These are phyloP conservation scores for Hydnomerulius pinastri DNA, from an alignment of 768 basidiomycete genomes.

Conservation along the genomic window DNA sequence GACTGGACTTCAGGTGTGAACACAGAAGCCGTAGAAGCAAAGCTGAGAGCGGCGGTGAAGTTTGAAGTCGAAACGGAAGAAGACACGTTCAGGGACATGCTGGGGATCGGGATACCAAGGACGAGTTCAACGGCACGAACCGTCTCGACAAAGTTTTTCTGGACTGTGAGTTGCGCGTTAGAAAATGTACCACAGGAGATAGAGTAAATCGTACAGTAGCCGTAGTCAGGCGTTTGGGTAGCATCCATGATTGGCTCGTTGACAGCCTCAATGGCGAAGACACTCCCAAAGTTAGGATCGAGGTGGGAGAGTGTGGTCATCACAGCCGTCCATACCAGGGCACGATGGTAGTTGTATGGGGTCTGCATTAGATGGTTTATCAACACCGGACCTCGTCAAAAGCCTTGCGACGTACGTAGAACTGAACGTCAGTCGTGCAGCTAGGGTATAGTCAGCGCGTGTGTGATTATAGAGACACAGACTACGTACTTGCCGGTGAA, in stretches of 20 bases:
- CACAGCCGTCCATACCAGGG: slow-evolving; percentile 78
- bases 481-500: slow-evolving; percentile 65
- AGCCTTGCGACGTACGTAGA: slow-evolving; percentile 55
- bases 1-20: slow-evolving; percentile 33
- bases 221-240: slow-evolving; percentile 63
- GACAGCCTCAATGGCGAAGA: slow-evolving; percentile 72
- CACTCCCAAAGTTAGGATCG: slow-evolving; percentile 63
- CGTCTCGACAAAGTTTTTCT: slow-evolving; percentile 67
- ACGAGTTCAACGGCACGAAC: slow-evolving; percentile 64
- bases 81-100: slow-evolving; percentile 9
- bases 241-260: slow-evolving; percentile 83
- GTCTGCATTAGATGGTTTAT: slow-evolving; percentile 40
- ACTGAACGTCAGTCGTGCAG: slow-evolving; percentile 68
- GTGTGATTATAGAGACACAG: not conserved
- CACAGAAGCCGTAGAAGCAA: slow-evolving; percentile 11
- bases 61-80: slow-evolving; percentile 31
- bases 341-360: slow-evolving; percentile 70
- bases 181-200: not conserved
- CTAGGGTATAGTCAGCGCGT: slow-evolving; percentile 33
- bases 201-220: slow-evolving; percentile 53
- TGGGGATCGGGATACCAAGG: slow-evolving; percentile 51
- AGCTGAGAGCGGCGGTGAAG: slow-evolving; percentile 36
- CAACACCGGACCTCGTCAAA: not conserved
- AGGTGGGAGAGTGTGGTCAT: slow-evolving; percentile 75
- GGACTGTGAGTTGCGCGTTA: slow-evolving; percentile 44